Percentiles rank a stretch among this genome's conserved stretches.
phyloP scores from a whole-genome alignment of 2,329 filamentous ascomycete species.

The Fusarium haematococcum region DNA sequence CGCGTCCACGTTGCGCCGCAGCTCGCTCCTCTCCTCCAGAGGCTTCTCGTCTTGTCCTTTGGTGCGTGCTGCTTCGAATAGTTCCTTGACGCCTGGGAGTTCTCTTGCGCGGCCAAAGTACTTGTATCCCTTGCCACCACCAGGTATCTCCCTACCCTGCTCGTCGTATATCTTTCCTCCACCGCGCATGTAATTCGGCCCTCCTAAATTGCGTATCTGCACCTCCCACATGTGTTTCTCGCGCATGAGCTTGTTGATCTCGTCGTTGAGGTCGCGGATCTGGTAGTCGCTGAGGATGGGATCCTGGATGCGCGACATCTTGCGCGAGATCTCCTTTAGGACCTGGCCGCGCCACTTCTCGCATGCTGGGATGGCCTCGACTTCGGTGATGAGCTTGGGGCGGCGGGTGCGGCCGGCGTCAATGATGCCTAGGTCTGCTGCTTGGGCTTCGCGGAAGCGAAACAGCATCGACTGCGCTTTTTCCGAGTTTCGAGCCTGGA shows the following conservation, averaged over 20 bases:
- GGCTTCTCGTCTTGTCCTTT: constrained; percentile 70
- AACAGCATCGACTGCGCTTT: constrained; percentile 99
- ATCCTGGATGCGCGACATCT: constrained; percentile 96
- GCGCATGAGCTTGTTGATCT: constrained; percentile 98
- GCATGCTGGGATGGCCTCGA: constrained; percentile 85
- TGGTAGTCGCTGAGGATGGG: constrained; percentile 92
- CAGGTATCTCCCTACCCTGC: constrained; percentile 76
- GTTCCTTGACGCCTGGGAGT: constrained; percentile 93
- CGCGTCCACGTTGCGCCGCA: constrained; percentile 85
- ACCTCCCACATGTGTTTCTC: constrained; percentile 99
- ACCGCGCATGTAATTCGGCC: constrained; percentile 93
- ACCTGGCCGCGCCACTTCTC: constrained; percentile 99
- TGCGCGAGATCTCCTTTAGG: constrained; percentile 95
- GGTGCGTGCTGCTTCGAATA: constrained; percentile 83
- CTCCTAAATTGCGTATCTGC: constrained; percentile 94
- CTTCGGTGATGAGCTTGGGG: constrained; percentile 89
- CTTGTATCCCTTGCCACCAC: constrained; percentile 88
- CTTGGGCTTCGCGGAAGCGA: constrained; percentile 98
- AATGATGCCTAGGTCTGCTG: constrained; percentile 94
- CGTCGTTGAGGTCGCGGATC: constrained; percentile 97
- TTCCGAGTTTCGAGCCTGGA: constrained; percentile 92
- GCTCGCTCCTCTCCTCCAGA: constrained; percentile 74
- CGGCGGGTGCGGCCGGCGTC: constrained; percentile 90
- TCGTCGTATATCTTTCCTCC: constrained; percentile 79
- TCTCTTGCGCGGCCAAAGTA: constrained; percentile 94